phyloP scores from a whole-genome alignment of 768 basidiomycete genomes.

The Trametes sanguinea region DNA sequence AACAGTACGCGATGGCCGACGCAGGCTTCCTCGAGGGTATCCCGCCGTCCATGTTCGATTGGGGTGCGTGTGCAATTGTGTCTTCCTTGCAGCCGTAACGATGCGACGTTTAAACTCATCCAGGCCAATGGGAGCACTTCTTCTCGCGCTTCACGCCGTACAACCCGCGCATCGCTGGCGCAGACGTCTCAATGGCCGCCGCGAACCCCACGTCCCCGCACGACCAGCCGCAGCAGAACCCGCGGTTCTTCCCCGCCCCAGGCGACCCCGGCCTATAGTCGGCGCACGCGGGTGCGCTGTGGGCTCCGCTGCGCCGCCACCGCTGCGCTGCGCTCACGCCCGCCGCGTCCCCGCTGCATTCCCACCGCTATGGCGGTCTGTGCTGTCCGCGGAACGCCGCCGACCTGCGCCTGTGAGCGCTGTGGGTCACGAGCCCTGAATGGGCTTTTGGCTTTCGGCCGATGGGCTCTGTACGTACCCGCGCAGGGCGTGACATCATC shows the following conservation, averaged over 20 bases:
- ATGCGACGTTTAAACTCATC: neutral
- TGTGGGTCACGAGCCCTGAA: neutral
- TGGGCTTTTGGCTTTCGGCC: neutral
- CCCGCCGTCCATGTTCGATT: constrained; percentile 85
- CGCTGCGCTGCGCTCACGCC: neutral
- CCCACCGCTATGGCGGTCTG: neutral
- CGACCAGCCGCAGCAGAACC: constrained; percentile 10
- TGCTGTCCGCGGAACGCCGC: neutral
- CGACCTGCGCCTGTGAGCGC: neutral
- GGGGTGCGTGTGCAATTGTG: constrained; percentile 53
- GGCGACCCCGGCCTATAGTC: constrained; percentile 17
- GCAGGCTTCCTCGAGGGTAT: constrained; percentile 74
- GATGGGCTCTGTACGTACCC: neutral
- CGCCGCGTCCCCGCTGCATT: neutral
- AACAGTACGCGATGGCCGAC: constrained; percentile 68
- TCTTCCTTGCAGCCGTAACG: neutral
- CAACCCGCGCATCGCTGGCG: constrained; percentile 8
- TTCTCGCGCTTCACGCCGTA: constrained; percentile 57
- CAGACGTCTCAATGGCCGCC: constrained; percentile 18
- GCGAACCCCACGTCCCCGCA: constrained; percentile 16
- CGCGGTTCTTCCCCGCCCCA: constrained; percentile 18
- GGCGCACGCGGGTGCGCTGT: neutral
- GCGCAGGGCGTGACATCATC: constrained; percentile 9
- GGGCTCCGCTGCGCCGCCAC: neutral
- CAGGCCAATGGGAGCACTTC: constrained; percentile 84